Base-by-base conservation (phyloP, 192 early-diverging fungal genomes). In the Pecoramyces ruminantium region DNA sequence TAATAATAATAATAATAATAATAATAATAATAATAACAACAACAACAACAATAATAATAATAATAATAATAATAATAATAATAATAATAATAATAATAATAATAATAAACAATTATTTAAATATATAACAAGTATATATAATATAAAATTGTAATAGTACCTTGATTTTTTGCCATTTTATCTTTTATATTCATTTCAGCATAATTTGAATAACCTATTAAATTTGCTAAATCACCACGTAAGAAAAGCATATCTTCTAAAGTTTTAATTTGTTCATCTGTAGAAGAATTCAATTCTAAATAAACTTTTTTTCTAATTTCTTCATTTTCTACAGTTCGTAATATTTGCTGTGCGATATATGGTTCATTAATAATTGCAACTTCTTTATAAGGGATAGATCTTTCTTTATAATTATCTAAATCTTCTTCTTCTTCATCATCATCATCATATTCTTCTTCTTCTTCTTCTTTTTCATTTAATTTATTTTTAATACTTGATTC, bases 121-220 rank as follows among this genome's bases (percentile, higher is more conserved):
- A n/a, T n/a, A n/a, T n/a, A n/a, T n/a, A n/a, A n/a, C n/a, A n/a
- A n/a, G n/a, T n/a, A n/a, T n/a, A n/a, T n/a, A n/a, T n/a, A n/a
- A n/a, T n/a, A n/a, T n/a, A n/a, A n/a, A n/a, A n/a, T n/a, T n/a
- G n/a, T n/a, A n/a, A n/a, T n/a, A n/a, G n/a, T 28, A 93, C 92
- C 88, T 28, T 95, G 94, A 40, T 89, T 92, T 79, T 89, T 88
- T 12, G 93, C 96, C 97, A 99, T 99, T 82, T 98, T 98, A 80
- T 98, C 96, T 28, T 88, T 89, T 29, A 99, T 85, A 40, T 90
- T 91, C 88, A 96, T 89, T 80, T 97, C 89, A 27, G 92, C 93
- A 91, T 93, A 99, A 77, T 93, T 95, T 16, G 87, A 85, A 39
- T 90, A 90, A 0, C 95, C 95, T 4, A 97, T 87, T 25, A 95